Conservation (phyloP, 441 rosid species). For the Pelargonium fulgidum region DNA sequence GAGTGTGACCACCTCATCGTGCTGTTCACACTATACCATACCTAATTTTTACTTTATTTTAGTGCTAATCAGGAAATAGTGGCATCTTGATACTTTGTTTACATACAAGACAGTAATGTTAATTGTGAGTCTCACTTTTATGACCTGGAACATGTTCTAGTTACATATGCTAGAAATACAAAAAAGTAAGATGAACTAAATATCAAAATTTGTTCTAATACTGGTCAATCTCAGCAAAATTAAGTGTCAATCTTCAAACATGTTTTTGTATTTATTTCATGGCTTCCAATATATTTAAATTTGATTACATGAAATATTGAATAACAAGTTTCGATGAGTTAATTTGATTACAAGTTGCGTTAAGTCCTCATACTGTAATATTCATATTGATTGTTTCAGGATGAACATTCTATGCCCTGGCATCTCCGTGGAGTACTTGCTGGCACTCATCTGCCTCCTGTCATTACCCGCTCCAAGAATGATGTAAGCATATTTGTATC, state of each 20-base stretch:
- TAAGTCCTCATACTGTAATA: background rate
- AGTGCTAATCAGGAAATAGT: no score
- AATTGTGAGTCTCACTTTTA: no score
- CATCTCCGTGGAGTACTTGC: constrained; percentile 35
- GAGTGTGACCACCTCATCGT: no score
- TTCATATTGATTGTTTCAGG: constrained; percentile 37
- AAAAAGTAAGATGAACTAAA: no score
- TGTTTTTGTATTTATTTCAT: background rate
- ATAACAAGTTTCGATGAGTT: background rate
- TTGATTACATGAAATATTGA: background rate
- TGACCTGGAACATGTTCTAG: no score
- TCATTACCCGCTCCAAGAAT: constrained; percentile 43
- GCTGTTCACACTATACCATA: no score
- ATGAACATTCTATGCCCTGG: constrained; percentile 32
- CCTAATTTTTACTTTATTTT: no score
- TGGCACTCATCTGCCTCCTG: constrained; percentile 36
- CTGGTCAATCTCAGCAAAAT: no score
- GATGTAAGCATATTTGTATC: constrained; percentile 37
- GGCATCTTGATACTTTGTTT: no score
- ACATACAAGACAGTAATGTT: no score
- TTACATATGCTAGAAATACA: no score
- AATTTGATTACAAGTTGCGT: background rate
- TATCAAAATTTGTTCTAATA: no score
- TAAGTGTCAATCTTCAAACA: background rate
- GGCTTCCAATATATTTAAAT: background rate